Base-by-base conservation (phyloP, 306 rosid genomes). In the Carpinus viminea region DNA sequence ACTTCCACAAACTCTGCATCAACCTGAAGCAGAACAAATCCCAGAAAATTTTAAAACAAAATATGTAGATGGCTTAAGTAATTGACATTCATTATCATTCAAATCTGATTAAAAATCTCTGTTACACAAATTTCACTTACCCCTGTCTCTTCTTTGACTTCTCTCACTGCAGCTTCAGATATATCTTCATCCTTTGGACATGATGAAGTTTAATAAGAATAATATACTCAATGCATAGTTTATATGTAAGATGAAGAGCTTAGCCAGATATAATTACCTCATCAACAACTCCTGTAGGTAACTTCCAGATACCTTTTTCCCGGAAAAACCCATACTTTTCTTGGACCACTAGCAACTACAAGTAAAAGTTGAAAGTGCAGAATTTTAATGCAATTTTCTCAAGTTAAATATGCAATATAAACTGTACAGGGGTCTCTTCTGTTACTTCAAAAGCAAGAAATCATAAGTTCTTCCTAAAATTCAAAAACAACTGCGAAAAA, bases 81-180 rank as follows among this genome's bases (percentile, higher is more conserved):
- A 48, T 53, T 10, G 59, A 68, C 54, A 69, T 66, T 64, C 80
- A 59, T 51, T 65, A 51, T 64, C 47, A 71, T 57, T 54, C 21
- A 46, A 43, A 75, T 60, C 74, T 48, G n/a, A 74, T 36, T 71
- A 70, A 36, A 20, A 0, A 26, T 24, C 51, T 69, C 77, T 59
- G 55, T 74, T 52, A 83, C 31, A 20, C 17, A 12, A 28, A 12
- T 34, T 48, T 43, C 56, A 81, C 97, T 91, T 80, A 95, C 98
- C 71, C 93, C 93, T 51, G 97, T 92, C 87, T 95, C 98, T 88
- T 95, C 97, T 85, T 86, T 91, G 69, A 88, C 98, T 83, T 95
- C 96, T 86, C 97, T 87, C 61, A 78, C 89, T 41, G 91, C 97
- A 72, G 97, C 95, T 80, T 45, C 91, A 82, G 76, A 79, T 51